Percentiles rank a stretch among this genome's conserved stretches.
Evolutionary conservation across 306 rosid genomes (phyloP).

Genomic region (Medicago arabica): DNA sequence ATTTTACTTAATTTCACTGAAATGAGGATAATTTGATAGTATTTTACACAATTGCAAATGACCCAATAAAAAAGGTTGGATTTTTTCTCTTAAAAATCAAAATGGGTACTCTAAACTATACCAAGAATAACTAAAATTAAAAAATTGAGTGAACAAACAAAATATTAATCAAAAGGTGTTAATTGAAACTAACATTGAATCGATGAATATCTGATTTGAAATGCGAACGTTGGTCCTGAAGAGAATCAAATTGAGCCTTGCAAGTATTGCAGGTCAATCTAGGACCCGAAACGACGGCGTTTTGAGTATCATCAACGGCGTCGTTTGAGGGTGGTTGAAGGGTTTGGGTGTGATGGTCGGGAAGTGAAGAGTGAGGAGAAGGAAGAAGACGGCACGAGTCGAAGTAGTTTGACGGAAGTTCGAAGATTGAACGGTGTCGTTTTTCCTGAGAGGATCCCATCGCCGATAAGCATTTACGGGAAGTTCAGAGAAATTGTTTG

Average conservation of each 20-base stretch:
- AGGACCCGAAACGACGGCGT: slow-evolving; percentile 44
- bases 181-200: slow-evolving; percentile 68
- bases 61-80: neutral
- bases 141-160: too few species aligned
- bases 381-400: slow-evolving; percentile 64
- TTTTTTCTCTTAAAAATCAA: neutral
- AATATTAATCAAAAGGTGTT: neutral
- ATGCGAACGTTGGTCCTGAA: slow-evolving; percentile 90
- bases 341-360: slow-evolving; percentile 34
- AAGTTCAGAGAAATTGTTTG: too few species aligned
- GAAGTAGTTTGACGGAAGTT: slow-evolving; percentile 64
- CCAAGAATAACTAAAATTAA: neutral
- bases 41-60: slow-evolving; percentile 2
- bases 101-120: neutral
- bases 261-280: slow-evolving; percentile 90
- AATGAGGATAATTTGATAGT: neutral
- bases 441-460: slow-evolving; percentile 44
- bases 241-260: slow-evolving; percentile 85
- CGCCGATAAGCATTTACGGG: too few species aligned
- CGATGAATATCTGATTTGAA: slow-evolving; percentile 95
- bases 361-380: slow-evolving; percentile 43
- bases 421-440: slow-evolving; percentile 75
- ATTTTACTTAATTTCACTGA: neutral
- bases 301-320: slow-evolving; percentile 38
- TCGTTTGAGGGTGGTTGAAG: slow-evolving; percentile 44